Conservation (phyloP, 345 rosid genomes). For the Camelina sativa region DNA sequence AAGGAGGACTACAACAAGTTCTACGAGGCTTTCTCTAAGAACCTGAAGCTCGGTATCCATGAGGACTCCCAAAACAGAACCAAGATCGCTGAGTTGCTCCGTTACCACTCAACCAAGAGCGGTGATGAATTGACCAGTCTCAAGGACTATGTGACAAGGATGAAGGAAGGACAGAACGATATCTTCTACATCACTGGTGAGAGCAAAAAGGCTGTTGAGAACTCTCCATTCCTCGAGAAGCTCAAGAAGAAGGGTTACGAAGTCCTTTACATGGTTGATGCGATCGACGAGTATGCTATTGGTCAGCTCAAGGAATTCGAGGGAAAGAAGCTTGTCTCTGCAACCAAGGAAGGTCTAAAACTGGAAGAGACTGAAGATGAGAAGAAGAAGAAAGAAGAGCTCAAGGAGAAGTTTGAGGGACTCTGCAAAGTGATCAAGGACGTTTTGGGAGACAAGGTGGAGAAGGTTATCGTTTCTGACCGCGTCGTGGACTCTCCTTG, state of each 20-base stretch:
- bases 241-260: conserved; percentile 88
- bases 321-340: conserved; percentile 30
- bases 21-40: conserved; percentile 89
- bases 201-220: conserved; percentile 93
- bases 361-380: conserved; percentile 55
- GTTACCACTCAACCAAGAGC: conserved; percentile 93
- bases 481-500: conserved; percentile 91
- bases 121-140: conserved; percentile 89
- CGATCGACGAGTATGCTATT: conserved; percentile 81
- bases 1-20: conserved; percentile 94
- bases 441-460: conserved; percentile 74
- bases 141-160: conserved; percentile 90
- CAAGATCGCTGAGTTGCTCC: conserved; percentile 79
- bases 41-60: conserved; percentile 85
- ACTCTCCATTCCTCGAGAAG: conserved; percentile 94
- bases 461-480: conserved; percentile 86
- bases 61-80: conserved; percentile 82
- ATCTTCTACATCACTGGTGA: conserved; percentile 91
- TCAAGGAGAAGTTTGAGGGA: conserved; percentile 74
- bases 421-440: conserved; percentile 94
- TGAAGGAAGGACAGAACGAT: conserved; percentile 90
- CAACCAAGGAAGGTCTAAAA: too few relatives aligned
- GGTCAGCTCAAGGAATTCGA: conserved; percentile 92
- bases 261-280: conserved; percentile 85
- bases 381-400: conserved; percentile 69